A percentile compares a stretch with the other conserved stretches of the same genome.
These are phyloP conservation scores for Carex sylvatica DNA, from an alignment of 202 grass and related monocot genomes.

Conservation along the genomic window DNA sequence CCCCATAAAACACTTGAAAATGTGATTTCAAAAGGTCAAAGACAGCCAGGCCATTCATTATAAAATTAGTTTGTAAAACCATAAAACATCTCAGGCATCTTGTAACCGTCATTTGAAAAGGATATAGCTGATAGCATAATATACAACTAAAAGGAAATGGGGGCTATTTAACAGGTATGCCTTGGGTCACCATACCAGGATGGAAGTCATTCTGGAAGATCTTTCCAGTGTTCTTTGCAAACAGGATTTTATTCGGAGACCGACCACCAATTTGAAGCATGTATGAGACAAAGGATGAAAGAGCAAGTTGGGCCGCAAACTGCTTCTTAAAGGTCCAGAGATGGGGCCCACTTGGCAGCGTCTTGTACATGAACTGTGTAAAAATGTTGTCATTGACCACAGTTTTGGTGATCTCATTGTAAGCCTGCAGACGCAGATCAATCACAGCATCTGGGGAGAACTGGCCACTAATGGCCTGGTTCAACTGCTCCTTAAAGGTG, in stretches of 20 bases:
- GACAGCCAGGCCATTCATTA: not conserved
- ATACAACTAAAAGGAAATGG: not conserved
- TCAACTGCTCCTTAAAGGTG: slow-evolving; percentile 95
- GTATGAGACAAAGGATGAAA: slow-evolving; percentile 98
- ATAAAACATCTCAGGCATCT: not conserved
- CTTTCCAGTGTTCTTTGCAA: slow-evolving; percentile 98
- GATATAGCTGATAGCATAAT: not conserved
- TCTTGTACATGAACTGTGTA: slow-evolving; percentile 98
- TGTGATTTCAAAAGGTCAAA: slow-evolving; percentile 3
- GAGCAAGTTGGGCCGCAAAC: slow-evolving; percentile 88
- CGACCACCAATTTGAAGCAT: slow-evolving; percentile 97
- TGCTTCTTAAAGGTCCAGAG: slow-evolving; percentile 99
- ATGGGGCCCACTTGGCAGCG: slow-evolving; percentile 87
- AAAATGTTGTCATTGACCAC: slow-evolving; percentile 93
- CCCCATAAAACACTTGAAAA: not conserved
- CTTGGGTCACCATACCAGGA: slow-evolving; percentile 54
- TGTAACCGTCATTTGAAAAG: not conserved
- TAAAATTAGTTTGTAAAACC: not conserved
- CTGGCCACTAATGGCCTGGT: slow-evolving; percentile 94
- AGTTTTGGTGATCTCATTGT: slow-evolving; percentile 95
- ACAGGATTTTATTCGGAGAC: slow-evolving; percentile 96
- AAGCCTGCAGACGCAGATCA: slow-evolving; percentile 88
- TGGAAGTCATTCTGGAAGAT: slow-evolving; percentile 98
- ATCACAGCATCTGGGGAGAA: slow-evolving; percentile 80
- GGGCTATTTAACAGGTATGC: not conserved